phyloP scores from a whole-genome alignment of 148 eudicot species.

The Hydrangea macrophylla region DNA sequence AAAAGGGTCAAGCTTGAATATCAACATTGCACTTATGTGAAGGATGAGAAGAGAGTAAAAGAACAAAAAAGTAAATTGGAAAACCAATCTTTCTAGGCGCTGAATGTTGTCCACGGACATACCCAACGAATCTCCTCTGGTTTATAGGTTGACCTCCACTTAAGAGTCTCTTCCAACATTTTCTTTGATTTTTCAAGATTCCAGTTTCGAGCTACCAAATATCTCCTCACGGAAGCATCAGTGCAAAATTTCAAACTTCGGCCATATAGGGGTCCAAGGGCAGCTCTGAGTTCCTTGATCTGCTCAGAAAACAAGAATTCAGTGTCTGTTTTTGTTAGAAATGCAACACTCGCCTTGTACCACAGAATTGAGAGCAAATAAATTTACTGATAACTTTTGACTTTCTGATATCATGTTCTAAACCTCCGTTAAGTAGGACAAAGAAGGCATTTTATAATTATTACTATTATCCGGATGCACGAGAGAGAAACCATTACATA shows the following conservation, averaged over 20 bases:
- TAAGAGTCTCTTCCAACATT: constrained; percentile 81
- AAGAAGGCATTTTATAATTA: not conserved
- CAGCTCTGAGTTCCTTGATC: constrained; percentile 62
- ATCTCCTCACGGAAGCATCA: constrained; percentile 78
- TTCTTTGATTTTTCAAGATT: constrained; percentile 77
- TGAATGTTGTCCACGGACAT: constrained; percentile 14
- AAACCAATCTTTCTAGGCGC: too few relatives aligned
- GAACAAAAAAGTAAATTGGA: not conserved
- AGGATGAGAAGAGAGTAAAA: not conserved
- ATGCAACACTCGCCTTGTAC: not conserved
- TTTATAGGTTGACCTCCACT: constrained; percentile 78
- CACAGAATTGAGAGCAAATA: not conserved
- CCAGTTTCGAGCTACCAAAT: constrained; percentile 87
- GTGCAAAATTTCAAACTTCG: constrained; percentile 58
- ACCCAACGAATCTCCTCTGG: constrained; percentile 99
- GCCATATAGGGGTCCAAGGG: constrained; percentile 61
- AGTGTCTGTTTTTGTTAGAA: too few relatives aligned
- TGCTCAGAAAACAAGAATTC: constrained; percentile 22
- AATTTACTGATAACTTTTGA: not conserved
- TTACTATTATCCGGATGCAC: not conserved
- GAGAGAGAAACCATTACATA: not conserved
- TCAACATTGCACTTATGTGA: not conserved
- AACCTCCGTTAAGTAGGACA: not conserved
- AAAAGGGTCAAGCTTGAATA: not conserved
- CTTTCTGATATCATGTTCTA: not conserved